Conservation (phyloP, 768 basidiomycete species). For the Tylopilus cervinicoccineus region DNA sequence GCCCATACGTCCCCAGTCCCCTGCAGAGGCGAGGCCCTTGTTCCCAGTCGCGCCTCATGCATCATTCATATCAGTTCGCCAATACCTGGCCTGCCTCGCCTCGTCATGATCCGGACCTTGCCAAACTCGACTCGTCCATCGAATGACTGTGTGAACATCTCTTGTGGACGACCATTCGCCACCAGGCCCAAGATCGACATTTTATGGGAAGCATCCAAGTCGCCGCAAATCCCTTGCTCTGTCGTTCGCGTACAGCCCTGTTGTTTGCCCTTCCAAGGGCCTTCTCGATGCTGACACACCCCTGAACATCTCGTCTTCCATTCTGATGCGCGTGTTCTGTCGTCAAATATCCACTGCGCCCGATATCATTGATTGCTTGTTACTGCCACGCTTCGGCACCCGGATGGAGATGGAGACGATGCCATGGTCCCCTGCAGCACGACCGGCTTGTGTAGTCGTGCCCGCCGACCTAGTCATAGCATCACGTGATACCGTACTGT, state of each 20-base stretch:
- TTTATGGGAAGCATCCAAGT: slow-evolving; percentile 12
- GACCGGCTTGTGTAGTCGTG: too few species aligned
- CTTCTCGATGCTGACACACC: slow-evolving; percentile 20
- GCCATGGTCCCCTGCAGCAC: too few species aligned
- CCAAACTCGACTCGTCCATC: slow-evolving; percentile 14
- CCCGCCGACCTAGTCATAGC: slow-evolving; percentile 14
- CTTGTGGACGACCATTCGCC: slow-evolving; percentile 3
- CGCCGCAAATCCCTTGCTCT: slow-evolving; percentile 15
- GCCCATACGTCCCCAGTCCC: neutral
- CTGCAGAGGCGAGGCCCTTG: neutral
- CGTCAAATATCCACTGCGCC: slow-evolving; percentile 30
- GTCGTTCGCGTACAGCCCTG: slow-evolving; percentile 22
- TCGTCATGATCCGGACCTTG: slow-evolving; percentile 27
- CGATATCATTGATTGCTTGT: slow-evolving; percentile 20
- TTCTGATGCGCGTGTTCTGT: slow-evolving; percentile 35
- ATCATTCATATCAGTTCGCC: slow-evolving; percentile 33
- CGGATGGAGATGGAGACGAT: slow-evolving; percentile 15
- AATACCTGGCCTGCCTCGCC: slow-evolving; percentile 25
- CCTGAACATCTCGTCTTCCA: slow-evolving; percentile 31
- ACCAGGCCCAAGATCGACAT: slow-evolving; percentile 7
- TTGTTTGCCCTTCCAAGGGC: slow-evolving; percentile 15
- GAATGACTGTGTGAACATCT: slow-evolving; percentile 25
- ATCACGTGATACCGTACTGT: too few species aligned
- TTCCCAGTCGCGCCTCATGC: slow-evolving; percentile 21
- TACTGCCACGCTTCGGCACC: slow-evolving; percentile 8